Evolutionary conservation across 306 rosid species (phyloP).

Genomic region (Corylus avellana): DNA sequence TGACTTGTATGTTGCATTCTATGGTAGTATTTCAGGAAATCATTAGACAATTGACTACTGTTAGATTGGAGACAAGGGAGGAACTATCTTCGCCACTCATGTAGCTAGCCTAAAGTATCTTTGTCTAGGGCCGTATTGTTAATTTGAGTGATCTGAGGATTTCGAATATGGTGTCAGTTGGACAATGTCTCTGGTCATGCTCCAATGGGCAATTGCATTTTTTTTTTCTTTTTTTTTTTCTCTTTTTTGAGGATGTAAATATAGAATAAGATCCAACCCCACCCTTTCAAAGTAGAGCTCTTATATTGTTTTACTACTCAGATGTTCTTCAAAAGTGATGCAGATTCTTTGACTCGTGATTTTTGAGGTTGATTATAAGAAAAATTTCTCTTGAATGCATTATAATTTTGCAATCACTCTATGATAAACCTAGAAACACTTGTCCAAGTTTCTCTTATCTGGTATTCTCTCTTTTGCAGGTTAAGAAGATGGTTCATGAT

Average conservation of each 20-base stretch:
- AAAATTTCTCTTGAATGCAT: background rate
- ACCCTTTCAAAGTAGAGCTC: background rate
- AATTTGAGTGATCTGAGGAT: background rate
- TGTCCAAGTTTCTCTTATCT: constrained; percentile 9
- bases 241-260: background rate
- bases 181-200: background rate
- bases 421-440: constrained; percentile 22
- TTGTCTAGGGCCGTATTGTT: background rate
- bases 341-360: background rate
- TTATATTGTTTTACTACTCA: background rate
- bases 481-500: constrained; percentile 82
- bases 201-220: background rate
- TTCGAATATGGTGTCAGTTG: background rate
- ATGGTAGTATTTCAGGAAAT: background rate
- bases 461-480: constrained; percentile 48
- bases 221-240: background rate
- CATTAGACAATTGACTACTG: background rate
- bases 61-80: background rate
- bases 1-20: background rate
- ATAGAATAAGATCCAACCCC: background rate
- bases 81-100: background rate
- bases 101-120: background rate
- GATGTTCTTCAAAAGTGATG: background rate
- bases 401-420: constrained; percentile 18
- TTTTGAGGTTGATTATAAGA: background rate